Percentiles rank a stretch among this genome's conserved stretches.
phyloP scores from a whole-genome alignment of 176 grass and related monocot species.

The Pontederia crassipes region DNA sequence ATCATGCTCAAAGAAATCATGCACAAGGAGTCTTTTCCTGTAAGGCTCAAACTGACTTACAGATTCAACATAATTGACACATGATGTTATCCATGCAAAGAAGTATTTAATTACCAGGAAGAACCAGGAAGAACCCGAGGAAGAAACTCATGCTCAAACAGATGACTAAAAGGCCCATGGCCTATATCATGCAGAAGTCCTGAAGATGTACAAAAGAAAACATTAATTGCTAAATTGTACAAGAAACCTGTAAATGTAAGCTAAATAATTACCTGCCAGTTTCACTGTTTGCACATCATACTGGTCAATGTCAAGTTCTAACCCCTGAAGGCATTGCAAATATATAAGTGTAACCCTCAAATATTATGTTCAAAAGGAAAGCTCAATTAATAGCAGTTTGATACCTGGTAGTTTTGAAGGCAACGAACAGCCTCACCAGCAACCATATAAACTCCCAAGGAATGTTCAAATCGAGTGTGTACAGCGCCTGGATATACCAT shows the following conservation, averaged over 20 bases:
- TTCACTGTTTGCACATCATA: slow-evolving; percentile 76
- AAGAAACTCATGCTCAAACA: slow-evolving; percentile 96
- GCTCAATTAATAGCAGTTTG: slow-evolving; percentile 10
- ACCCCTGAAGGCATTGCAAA: slow-evolving; percentile 35
- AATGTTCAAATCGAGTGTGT: slow-evolving; percentile 89
- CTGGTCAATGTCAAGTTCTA: slow-evolving; percentile 59
- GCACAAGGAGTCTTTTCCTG: no score
- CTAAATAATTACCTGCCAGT: slow-evolving; percentile 49
- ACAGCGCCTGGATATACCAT: slow-evolving; percentile 83
- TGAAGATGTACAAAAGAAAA: slow-evolving; percentile 10
- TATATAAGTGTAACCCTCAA: slow-evolving; percentile 3
- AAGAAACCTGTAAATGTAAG: neutral
- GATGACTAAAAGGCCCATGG: slow-evolving; percentile 89
- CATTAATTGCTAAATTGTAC: neutral
- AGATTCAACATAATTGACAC: no score
- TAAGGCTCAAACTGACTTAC: no score
- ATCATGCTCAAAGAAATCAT: no score
- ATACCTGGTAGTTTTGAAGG: slow-evolving; percentile 58
- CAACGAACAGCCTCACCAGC: slow-evolving; percentile 49
- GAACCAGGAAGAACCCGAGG: slow-evolving; percentile 48
- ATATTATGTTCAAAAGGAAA: slow-evolving; percentile 2
- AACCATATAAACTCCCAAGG: slow-evolving; percentile 71
- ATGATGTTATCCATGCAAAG: neutral
- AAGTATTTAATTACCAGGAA: slow-evolving; percentile 55
- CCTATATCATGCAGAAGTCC: slow-evolving; percentile 91